Evolutionary conservation across 164 flowering plant species (phyloP), one percentile per base, ranked within the genome.

Genomic region (Stephania cephalantha): DNA sequence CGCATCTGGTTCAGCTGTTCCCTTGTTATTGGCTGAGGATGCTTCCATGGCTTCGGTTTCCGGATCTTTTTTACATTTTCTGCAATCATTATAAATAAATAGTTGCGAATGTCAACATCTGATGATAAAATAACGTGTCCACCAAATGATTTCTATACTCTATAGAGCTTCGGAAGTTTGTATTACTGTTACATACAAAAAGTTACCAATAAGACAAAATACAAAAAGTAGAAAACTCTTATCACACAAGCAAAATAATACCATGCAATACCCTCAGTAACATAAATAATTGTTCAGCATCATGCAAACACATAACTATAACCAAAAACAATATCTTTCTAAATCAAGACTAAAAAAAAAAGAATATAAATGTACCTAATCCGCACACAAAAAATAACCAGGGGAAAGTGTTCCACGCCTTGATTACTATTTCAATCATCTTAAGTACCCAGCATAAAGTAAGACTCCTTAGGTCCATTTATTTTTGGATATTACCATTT

Each of bases 21-120:
- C 81, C 82, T 86, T 71, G 98, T 92, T 71, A 94, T 83, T 30
- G 92, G 90, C 78, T 87, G 87, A 74, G 96, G 73, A 80, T 91
- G 91, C 83, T 87, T 91, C 98, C 98, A 94, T 44, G 95, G 84
- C 75, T 89, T 94, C 71, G 97, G 98, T 82, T 94, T 92, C 50
- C 92, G 83, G 22, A 94, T 86, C 82, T 86, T 90, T 71, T 90
- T 92, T 18, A 52, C 80, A 53, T 69, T 71, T 76, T 88, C 95
- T 90, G 82, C 66, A n/a, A 78, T 18, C 70, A 74, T 30, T 17
- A 70, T 20, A 48, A 58, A 30, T 18, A 48, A 69, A 22, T 20
- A 72, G 69, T n/a, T 35, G 61, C 31, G n/a, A 74, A 9, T 58
- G 20, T 18, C n/a, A 58, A 58, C 64, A 15, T 18, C 17, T 18